Base-by-base conservation (phyloP, 768 basidiomycete species). In the Lactarius deliciosus region DNA sequence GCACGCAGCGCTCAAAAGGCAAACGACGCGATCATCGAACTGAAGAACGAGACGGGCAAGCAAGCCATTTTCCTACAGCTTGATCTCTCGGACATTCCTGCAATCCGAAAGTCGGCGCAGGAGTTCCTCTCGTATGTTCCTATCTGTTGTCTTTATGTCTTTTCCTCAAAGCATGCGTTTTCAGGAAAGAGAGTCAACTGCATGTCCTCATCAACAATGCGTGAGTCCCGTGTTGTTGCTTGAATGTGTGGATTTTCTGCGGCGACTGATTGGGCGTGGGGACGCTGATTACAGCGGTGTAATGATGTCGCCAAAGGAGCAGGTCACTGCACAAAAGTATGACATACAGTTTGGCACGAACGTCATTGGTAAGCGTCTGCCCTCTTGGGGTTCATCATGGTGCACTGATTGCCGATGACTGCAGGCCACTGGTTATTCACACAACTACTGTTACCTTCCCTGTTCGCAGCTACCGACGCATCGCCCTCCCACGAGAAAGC, bases 371-470 rank as follows among this genome's bases (percentile, higher is more conserved):
- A 64, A 32, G 74, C 61, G 36, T 34, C 50, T 13, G 30, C 18
- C 10, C 25, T 18, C 20, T 30, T 20, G 32, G 20, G 2, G n/a
- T 40, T 58, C 15, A 0, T 58, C 22, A 18, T 8, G 34, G 34
- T 34, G 34, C 34, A 28, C 43, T 50, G 22, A 38, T 64, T 50
- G 32, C 7, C 1, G 9, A 28, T 8, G 13, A 10, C 47, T 18
- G 38, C 66, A 85, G 86, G 88, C 3, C 89, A 85, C 71, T 86
- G 81, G 71, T 81, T 84, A 71, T 79, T 90, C 64, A 88, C 86
- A 4, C 77, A 78, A 54, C 77, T 82, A 9, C 80, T 88, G 54
- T 76, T 86, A 30, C 84, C 85, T 7, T 76, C 76, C 3, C 76
- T 85, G 34, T 71, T 79, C 25, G 75, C 77, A 4, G 80, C 78